Evolutionary conservation across 305 asterid genomes (phyloP).

Genomic region (Fraxinus sp.): DNA sequence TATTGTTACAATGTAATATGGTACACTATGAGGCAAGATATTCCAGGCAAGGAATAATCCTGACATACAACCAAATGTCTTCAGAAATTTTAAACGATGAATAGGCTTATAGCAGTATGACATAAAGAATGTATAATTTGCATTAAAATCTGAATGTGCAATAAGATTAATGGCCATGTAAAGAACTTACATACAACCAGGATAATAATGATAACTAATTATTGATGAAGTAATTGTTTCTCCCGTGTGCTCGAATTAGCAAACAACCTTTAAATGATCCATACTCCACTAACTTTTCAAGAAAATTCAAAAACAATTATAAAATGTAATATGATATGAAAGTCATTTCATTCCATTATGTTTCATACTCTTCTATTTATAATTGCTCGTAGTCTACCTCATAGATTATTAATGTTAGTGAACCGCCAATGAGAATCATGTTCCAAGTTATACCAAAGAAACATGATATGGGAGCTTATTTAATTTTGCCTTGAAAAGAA

Average conservation of each 20-base stretch:
- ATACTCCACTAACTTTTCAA: background rate
- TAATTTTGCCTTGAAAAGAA: background rate
- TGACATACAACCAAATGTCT: background rate
- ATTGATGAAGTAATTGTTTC: background rate
- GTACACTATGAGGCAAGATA: background rate
- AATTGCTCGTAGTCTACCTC: background rate
- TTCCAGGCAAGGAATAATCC: background rate
- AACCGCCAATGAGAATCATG: background rate
- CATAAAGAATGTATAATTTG: background rate
- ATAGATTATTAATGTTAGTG: background rate
- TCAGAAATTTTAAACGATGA: background rate
- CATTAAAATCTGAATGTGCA: background rate
- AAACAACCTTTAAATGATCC: background rate
- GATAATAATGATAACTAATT: background rate
- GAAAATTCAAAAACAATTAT: background rate
- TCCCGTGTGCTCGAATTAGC: constrained; percentile 1
- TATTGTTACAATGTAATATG: background rate
- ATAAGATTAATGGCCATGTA: background rate
- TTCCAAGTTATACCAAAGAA: background rate
- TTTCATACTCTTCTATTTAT: background rate
- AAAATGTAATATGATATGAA: background rate
- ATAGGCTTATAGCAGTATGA: background rate
- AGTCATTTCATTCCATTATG: background rate
- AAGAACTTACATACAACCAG: background rate
- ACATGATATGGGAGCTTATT: background rate